A percentile compares a stretch with the other conserved stretches of the same genome.
Evolutionary conservation across 345 rosid genomes (phyloP).

Genomic region (Psidium friedrichsthalianum): DNA sequence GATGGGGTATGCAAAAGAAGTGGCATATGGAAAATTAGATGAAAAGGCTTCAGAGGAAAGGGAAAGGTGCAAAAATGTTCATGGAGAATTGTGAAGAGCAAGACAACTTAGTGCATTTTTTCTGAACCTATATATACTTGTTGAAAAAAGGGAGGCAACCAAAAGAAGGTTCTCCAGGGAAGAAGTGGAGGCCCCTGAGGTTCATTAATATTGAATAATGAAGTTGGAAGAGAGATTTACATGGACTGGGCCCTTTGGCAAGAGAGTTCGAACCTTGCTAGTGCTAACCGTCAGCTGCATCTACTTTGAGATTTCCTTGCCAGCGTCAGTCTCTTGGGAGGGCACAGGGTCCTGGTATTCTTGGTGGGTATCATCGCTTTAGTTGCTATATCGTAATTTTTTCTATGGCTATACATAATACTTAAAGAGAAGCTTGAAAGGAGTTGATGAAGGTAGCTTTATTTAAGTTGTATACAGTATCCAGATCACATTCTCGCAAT

Average conservation of each 20-base stretch:
- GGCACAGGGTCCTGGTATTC: constrained; percentile 15
- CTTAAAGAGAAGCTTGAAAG: background rate
- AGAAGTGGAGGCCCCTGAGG: constrained; percentile 62
- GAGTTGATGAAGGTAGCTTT: background rate
- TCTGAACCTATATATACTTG: background rate
- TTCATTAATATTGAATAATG: constrained; percentile 40
- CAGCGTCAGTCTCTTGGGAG: constrained; percentile 1
- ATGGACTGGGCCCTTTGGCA: constrained; percentile 35
- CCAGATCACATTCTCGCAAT: background rate
- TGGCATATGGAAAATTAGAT: constrained; percentile 27
- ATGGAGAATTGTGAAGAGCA: background rate
- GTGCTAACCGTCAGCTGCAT: constrained; percentile 32
- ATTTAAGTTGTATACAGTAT: background rate
- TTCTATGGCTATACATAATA: background rate
- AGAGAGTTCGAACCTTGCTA: constrained; percentile 36
- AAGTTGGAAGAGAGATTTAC: constrained; percentile 41
- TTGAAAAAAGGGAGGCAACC: background rate
- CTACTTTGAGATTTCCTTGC: constrained; percentile 9
- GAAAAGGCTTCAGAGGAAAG: constrained; percentile 24
- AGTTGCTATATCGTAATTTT: background rate
- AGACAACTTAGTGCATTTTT: constrained; percentile 7
- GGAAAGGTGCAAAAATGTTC: constrained; percentile 6
- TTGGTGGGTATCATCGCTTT: constrained; percentile 19
- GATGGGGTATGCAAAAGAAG: constrained; percentile 13
- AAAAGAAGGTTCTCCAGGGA: constrained; percentile 35